Evolutionary conservation across 495 filamentous ascomycete species (phyloP).

Genomic region (Penicillium soppii): DNA sequence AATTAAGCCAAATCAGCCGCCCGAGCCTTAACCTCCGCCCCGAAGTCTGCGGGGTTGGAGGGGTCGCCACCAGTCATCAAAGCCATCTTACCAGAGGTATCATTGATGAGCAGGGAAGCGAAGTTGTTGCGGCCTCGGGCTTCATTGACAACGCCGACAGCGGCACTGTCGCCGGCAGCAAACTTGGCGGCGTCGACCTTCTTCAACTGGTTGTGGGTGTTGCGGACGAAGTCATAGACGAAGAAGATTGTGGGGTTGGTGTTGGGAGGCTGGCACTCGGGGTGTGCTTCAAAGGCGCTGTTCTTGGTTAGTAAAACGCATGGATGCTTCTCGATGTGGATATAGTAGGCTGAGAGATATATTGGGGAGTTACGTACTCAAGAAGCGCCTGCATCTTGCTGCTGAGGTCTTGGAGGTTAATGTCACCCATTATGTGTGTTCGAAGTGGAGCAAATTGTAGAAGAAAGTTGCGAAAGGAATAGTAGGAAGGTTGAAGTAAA

Average conservation of each 20-base stretch:
- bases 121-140: conserved; percentile 32
- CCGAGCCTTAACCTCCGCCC: conserved; percentile 25
- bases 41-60: conserved; percentile 26
- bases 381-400: conserved; percentile 27
- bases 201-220: conserved; percentile 27
- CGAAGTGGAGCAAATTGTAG: not conserved
- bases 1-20: conserved; percentile 9
- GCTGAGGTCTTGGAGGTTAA: conserved; percentile 18
- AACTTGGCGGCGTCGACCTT: conserved; percentile 25
- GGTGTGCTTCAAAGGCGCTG: conserved; percentile 33
- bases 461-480: no score
- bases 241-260: conserved; percentile 36
- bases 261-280: conserved; percentile 26
- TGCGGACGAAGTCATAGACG: conserved; percentile 33
- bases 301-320: not conserved
- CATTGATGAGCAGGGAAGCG: conserved; percentile 24
- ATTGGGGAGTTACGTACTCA: conserved; percentile 20
- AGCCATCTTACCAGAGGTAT: conserved; percentile 26
- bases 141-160: conserved; percentile 18
- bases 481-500: not conserved
- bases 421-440: not conserved
- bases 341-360: not conserved
- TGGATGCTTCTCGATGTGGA: no score
- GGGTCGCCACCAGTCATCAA: conserved; percentile 23
- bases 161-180: conserved; percentile 17